phyloP scores from a whole-genome alignment of 164 flowering plant genomes.

The Paratinospora sagittata region DNA sequence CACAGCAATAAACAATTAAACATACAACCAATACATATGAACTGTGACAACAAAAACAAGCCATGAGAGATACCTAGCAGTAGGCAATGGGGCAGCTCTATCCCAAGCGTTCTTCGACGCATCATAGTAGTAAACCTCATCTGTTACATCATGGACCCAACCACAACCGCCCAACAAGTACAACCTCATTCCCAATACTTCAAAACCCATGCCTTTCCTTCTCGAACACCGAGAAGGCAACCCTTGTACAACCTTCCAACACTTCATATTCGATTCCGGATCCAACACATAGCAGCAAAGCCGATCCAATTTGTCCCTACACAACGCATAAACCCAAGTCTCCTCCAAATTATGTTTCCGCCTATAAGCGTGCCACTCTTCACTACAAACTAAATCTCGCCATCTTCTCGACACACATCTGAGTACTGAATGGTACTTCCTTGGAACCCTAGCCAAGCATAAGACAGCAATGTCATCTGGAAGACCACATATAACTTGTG shows the following conservation, averaged over 20 bases:
- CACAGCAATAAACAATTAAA: not conserved
- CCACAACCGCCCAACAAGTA: conserved; percentile 76
- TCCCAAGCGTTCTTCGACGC: conserved; percentile 46
- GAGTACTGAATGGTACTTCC: conserved; percentile 47
- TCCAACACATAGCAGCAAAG: conserved; percentile 55
- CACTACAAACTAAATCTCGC: conserved; percentile 55
- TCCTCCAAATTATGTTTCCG: conserved; percentile 50
- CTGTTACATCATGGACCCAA: conserved; percentile 56
- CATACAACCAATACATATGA: not conserved
- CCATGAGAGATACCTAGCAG: conserved; percentile 41
- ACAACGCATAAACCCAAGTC: conserved; percentile 77
- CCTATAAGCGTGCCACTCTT: conserved; percentile 50
- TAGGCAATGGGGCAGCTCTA: conserved; percentile 43
- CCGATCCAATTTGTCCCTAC: conserved; percentile 46
- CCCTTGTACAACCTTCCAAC: conserved; percentile 50
- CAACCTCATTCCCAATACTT: conserved; percentile 46
- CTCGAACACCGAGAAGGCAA: conserved; percentile 38
- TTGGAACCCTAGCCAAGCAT: conserved; percentile 72
- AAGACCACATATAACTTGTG: conserved; percentile 51
- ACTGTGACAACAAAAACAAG: not conserved
- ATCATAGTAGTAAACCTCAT: conserved; percentile 68
- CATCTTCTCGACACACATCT: conserved; percentile 77
- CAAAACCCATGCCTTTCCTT: conserved; percentile 64
- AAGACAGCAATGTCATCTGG: conserved; percentile 71
- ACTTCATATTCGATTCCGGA: conserved; percentile 35